These are phyloP conservation scores for Paulownia fortunei DNA, from an alignment of 257 asterid species.

Conservation along the genomic window DNA sequence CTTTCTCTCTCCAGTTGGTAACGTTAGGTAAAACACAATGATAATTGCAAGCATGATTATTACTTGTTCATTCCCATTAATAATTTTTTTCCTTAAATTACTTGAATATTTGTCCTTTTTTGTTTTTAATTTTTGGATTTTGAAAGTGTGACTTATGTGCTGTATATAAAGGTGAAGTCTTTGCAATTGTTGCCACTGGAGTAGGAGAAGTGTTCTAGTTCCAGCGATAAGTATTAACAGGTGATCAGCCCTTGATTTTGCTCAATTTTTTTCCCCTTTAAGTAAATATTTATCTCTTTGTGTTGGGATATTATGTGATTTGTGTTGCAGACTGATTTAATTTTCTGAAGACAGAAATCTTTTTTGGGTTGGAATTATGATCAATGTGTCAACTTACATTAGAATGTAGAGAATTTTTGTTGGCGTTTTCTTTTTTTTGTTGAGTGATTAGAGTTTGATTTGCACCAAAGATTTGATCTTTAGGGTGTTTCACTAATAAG, in stretches of 20 bases:
- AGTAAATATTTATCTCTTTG: background rate
- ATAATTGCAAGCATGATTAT: slow-evolving; percentile 37
- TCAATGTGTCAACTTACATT: slow-evolving; percentile 15
- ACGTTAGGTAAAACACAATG: slow-evolving; percentile 45
- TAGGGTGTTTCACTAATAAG: background rate
- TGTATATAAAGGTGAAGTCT: slow-evolving; percentile 48
- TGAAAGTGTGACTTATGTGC: slow-evolving; percentile 21
- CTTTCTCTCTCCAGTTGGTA: slow-evolving; percentile 52
- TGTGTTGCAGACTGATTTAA: slow-evolving; percentile 27
- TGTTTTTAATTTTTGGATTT: slow-evolving; percentile 32
- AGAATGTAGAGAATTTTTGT: background rate
- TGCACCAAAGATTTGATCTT: background rate
- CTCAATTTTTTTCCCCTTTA: background rate
- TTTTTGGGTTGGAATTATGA: slow-evolving; percentile 6
- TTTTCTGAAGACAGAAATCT: slow-evolving; percentile 1
- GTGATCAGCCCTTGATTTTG: slow-evolving; percentile 39
- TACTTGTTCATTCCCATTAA: background rate
- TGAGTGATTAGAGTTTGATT: slow-evolving; percentile 21
- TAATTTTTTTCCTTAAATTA: slow-evolving; percentile 15
- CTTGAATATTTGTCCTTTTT: slow-evolving; percentile 6
- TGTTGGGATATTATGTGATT: slow-evolving; percentile 10
- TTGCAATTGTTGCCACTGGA: slow-evolving; percentile 23
- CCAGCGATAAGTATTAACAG: slow-evolving; percentile 23
- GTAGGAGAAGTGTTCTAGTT: slow-evolving; percentile 32
- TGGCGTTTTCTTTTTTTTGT: background rate